Evolutionary conservation across 495 filamentous ascomycete species (phyloP).

Genomic region (Podospora pseudoanserina): DNA sequence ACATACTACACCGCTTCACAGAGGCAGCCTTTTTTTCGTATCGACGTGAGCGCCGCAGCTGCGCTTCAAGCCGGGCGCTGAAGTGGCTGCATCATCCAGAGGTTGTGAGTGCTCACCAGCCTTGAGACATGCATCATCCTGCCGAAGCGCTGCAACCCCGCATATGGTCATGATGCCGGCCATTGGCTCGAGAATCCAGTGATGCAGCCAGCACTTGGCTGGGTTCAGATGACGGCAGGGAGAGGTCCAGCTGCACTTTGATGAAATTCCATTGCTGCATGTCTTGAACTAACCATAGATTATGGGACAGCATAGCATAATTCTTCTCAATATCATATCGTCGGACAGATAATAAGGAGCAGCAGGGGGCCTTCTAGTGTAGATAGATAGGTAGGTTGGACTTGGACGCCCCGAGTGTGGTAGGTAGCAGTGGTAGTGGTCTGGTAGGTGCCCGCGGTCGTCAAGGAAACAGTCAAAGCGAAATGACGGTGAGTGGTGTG

Average conservation of each 20-base stretch:
- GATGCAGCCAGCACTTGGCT: background rate
- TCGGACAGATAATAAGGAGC: background rate
- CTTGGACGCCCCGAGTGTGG: background rate
- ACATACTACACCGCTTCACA: background rate
- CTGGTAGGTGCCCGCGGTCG: constrained; percentile 5
- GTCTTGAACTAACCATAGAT: background rate
- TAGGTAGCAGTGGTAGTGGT: constrained; percentile 3
- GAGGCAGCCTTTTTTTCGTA: constrained; percentile 9
- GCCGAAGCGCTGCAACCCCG: constrained; percentile 25
- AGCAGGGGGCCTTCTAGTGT: background rate
- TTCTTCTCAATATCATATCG: background rate
- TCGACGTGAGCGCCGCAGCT: constrained; percentile 3
- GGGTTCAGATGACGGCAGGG: constrained; percentile 7
- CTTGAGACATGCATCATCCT: constrained; percentile 30
- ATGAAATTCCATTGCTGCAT: constrained; percentile 1
- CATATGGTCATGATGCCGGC: background rate
- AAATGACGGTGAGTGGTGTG: constrained; percentile 26
- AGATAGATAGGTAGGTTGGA: too few relatives aligned
- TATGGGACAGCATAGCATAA: background rate
- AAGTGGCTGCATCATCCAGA: constrained; percentile 15
- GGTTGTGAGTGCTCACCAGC: constrained; percentile 16
- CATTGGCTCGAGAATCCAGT: too few relatives aligned
- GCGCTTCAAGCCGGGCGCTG: constrained; percentile 8
- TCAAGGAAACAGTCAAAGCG: constrained; percentile 16
- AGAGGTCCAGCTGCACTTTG: constrained; percentile 16